phyloP scores from a whole-genome alignment of 208 protist genomes.

The Acanthamoeba divionensis region DNA sequence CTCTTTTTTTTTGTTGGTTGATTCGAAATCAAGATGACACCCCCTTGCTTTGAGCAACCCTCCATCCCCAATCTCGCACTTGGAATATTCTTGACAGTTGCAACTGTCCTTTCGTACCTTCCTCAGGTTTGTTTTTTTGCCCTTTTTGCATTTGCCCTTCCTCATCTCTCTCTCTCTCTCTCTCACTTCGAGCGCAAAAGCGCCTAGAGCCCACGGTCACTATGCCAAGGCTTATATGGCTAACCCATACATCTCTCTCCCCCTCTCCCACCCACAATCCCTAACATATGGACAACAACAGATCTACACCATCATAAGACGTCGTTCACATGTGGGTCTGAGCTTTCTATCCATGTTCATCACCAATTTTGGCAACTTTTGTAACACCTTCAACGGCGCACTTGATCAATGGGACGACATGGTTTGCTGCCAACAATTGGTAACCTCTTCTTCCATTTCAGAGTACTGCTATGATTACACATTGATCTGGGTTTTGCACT shows the following conservation, averaged over 20 bases:
- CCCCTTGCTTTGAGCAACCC: neutral
- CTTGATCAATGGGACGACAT: neutral
- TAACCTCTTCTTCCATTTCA: neutral
- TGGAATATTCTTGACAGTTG: neutral
- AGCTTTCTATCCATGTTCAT: constrained; percentile 35
- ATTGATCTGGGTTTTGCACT: no score
- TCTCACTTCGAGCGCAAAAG: neutral
- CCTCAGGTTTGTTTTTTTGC: neutral
- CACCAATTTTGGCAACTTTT: constrained; percentile 54
- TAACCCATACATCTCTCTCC: no score
- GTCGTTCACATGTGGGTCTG: constrained; percentile 19
- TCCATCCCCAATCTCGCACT: neutral
- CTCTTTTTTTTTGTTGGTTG: no score
- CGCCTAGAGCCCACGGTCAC: no score
- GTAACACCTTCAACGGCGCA: constrained; percentile 24
- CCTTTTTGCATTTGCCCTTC: neutral
- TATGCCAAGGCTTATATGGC: no score
- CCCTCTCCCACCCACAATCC: neutral
- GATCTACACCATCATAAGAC: neutral
- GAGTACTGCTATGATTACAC: no score
- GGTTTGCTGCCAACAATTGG: neutral
- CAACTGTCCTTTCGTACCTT: constrained; percentile 3
- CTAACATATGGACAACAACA: neutral
- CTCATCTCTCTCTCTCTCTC: neutral
- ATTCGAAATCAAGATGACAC: neutral